A percentile compares a stretch with the other conserved stretches of the same genome.
These are phyloP conservation scores for Bidens hawaiensis DNA, from an alignment of 140 eudicot species.

Conservation along the genomic window DNA sequence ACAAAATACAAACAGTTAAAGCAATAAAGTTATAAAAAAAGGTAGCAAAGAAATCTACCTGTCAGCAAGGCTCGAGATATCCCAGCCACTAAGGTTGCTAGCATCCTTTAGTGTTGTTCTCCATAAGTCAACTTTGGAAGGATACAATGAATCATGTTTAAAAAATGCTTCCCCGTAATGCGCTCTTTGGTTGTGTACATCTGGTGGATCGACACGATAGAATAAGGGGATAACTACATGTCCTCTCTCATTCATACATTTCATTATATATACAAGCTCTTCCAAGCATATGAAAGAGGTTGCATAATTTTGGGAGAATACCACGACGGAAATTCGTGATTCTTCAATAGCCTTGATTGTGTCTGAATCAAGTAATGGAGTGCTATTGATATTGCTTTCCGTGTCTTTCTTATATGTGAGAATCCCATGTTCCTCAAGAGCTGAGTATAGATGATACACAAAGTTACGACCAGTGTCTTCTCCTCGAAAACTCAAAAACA, in stretches of 20 bases:
- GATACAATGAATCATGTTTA: neutral
- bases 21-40: too few species aligned
- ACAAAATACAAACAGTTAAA: too few species aligned
- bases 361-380: neutral
- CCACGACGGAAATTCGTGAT: neutral
- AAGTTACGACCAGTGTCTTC: neutral
- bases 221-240: constrained; percentile 14
- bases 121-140: neutral
- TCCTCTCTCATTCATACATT: constrained; percentile 3
- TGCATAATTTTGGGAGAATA: constrained; percentile 24
- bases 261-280: too few species aligned
- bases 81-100: constrained; percentile 2
- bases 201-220: neutral
- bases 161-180: neutral
- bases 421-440: neutral
- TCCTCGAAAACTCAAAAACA: neutral
- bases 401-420: too few species aligned
- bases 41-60: constrained; percentile 1
- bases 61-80: too few species aligned
- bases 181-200: neutral
- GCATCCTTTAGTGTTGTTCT: neutral
- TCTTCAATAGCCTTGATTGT: neutral
- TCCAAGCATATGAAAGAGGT: constrained; percentile 1
- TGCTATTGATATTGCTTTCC: neutral
- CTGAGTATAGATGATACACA: too few species aligned